Evolutionary conservation across 495 filamentous ascomycete species (phyloP).

Genomic region (Lepraria neglecta): DNA sequence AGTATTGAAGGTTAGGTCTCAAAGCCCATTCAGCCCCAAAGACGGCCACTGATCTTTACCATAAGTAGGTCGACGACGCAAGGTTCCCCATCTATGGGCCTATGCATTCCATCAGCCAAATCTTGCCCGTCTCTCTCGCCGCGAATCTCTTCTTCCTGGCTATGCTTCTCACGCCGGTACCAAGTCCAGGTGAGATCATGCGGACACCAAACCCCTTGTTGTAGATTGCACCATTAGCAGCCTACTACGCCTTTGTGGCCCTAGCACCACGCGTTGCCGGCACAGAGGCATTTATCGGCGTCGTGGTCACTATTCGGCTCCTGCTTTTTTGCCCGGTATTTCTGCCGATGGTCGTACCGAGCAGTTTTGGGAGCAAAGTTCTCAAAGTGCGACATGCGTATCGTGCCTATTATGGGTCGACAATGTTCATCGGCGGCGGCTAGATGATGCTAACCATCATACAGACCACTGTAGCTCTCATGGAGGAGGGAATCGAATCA

Average conservation of each 20-base stretch:
- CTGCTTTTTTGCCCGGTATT: constrained; percentile 45
- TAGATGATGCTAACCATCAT: constrained; percentile 1
- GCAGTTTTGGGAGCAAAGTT: background rate
- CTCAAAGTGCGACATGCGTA: constrained; percentile 2
- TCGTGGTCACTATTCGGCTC: constrained; percentile 39
- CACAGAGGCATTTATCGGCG: constrained; percentile 40
- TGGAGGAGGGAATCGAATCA: constrained; percentile 25
- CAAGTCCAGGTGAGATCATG: constrained; percentile 38
- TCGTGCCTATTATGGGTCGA: too few relatives aligned
- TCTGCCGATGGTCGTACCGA: constrained; percentile 11
- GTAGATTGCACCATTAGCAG: constrained; percentile 36
- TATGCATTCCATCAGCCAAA: constrained; percentile 54
- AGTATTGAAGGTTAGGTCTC: constrained; percentile 43
- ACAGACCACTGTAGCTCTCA: constrained; percentile 1
- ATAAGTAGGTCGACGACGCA: constrained; percentile 46
- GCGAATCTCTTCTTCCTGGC: constrained; percentile 58
- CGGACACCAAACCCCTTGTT: constrained; percentile 44
- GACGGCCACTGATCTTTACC: too few relatives aligned
- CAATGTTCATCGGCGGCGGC: background rate
- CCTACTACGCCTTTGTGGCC: constrained; percentile 40
- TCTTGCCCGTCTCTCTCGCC: constrained; percentile 55
- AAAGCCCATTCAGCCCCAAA: too few relatives aligned
- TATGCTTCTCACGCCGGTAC: constrained; percentile 47
- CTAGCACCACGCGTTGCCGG: constrained; percentile 43
- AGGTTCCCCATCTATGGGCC: constrained; percentile 49